Evolutionary conservation across 1,284 basidiomycete species (phyloP), one percentile per base, ranked within the genome.

Genomic region (Sphagnurus paluster): DNA sequence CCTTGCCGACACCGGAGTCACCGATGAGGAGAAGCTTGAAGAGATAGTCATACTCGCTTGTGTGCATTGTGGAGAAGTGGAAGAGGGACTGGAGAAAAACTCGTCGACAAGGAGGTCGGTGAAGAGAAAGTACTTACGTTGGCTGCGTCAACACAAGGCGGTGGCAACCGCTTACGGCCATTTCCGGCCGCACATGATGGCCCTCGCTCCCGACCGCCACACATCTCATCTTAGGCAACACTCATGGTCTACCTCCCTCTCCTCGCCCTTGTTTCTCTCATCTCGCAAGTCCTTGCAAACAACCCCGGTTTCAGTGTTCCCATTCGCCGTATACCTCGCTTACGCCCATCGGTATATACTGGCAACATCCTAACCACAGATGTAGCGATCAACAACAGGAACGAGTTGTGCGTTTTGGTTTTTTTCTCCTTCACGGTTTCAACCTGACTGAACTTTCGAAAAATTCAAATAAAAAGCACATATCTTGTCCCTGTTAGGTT

Each of bases 1-100:
- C 88, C 84, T 95, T 95, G 66, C 96, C 96, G 59, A 98, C 96
- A 74, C 97, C 96, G 57, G 96, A 98, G 78, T 91, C 87, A 49
- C 87, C 89, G 56, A 91, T 90, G 69, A 90, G 85, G 64, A 91
- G 84, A 56, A 98, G 91, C 80, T 96, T 96, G 84, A 97, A 97
- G 67, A 97, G 91, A 64, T 92, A 95, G 75, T 97, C 93, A 84
- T 96, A 96, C 74, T 93, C 93, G 71, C 87, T 87, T 64, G 90
- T 89, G 66, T 90, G 88, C 88, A 90, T 90, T 56, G 59, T 75
- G 59, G 54, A 29, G 44, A 42, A 38, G 43, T 44, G 49, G 45
- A 43, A 45, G 42, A 42, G 35, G 46, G 39, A 28, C 48, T 44
- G 49, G 48, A 52, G 44, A 49, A 49, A 37, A 53, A 51, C 42